phyloP scores from a whole-genome alignment of 2,329 filamentous ascomycete genomes.

The Colletotrichum viniferum region DNA sequence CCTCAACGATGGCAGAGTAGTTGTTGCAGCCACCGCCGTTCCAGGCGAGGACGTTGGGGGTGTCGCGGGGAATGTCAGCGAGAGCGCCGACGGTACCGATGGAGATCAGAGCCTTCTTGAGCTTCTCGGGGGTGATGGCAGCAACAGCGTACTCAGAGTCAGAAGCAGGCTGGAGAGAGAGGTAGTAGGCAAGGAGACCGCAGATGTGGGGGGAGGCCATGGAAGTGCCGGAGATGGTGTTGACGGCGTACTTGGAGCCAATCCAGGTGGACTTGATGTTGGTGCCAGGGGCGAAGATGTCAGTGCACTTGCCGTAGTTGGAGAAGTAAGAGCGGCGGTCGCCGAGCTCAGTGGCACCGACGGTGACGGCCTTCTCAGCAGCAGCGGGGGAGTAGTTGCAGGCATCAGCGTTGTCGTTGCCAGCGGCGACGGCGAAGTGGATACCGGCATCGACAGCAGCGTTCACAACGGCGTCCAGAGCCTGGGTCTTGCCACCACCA shows the following conservation, averaged over 20 bases:
- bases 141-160: constrained; percentile 93
- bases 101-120: constrained; percentile 86
- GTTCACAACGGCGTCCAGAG: constrained; percentile 91
- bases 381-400: constrained; percentile 99
- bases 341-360: constrained; percentile 90
- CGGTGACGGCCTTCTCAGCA: constrained; percentile 89
- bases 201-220: constrained; percentile 98
- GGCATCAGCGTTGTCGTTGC: constrained; percentile 98
- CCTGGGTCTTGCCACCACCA: constrained; percentile 93
- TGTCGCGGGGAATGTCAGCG: constrained; percentile 81
- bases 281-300: constrained; percentile 97
- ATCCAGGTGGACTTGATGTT: constrained; percentile 99
- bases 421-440: constrained; percentile 97
- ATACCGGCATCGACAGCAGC: constrained; percentile 90
- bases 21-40: constrained; percentile 96
- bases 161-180: constrained; percentile 89
- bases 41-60: constrained; percentile 96
- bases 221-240: constrained; percentile 99
- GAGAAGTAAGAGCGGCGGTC: constrained; percentile 99
- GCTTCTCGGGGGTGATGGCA: constrained; percentile 87
- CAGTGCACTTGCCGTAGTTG: constrained; percentile 99
- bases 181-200: constrained; percentile 96
- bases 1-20: constrained; percentile 81
- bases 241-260: constrained; percentile 92
- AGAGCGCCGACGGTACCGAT: constrained; percentile 82